Evolutionary conservation across 73 alveolate species (phyloP), one percentile per base, ranked within the genome.

Genomic region (Tetrahymena malaccensis): DNA sequence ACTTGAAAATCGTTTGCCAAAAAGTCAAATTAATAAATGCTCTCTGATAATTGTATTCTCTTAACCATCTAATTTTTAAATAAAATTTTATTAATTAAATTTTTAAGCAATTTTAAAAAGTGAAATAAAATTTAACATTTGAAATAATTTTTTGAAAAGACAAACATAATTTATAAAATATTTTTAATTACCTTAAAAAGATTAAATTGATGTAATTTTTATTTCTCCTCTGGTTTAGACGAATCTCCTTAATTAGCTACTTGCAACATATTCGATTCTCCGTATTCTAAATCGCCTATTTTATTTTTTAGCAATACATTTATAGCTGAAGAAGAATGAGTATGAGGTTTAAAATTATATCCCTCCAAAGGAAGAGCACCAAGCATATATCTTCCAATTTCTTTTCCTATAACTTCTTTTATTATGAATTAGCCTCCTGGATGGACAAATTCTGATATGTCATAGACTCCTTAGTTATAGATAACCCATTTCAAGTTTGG

Each of bases 361-460:
- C 93, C 84, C 55, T 95, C 96, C 83, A 95, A 93, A 4, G 38
- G 37, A 33, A 85, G 34, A 7, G 95, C 96, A 21, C 96, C 96
- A 43, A 50, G 84, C 34, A 95, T 85, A 57, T 44, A 95, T 85
- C 96, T 93, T 27, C 96, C 94, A 31, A 95, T 89, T 95, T 95
- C 96, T 89, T 55, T 33, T 10, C 96, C 96, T 33, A 50, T 35
- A 85, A 85, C 84, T 50, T 85, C 83, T 3, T 85, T 85, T 31
- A 95, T 85, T 0, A 95, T 95, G 40, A 95, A 95, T 43, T 95
- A 85, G 6, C 96, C 96, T 43, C 96, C 96, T 25, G 96, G 96
- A 95, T 95, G 96, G n/a, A 85, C 31, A 31, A 85, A 95, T 33
- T 85, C 85, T 1, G 96, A 43, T 8, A 95, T 31, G 38, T 95